Evolutionary conservation across 2,329 filamentous ascomycete species (phyloP).

Genomic region (Exophiala sp.): DNA sequence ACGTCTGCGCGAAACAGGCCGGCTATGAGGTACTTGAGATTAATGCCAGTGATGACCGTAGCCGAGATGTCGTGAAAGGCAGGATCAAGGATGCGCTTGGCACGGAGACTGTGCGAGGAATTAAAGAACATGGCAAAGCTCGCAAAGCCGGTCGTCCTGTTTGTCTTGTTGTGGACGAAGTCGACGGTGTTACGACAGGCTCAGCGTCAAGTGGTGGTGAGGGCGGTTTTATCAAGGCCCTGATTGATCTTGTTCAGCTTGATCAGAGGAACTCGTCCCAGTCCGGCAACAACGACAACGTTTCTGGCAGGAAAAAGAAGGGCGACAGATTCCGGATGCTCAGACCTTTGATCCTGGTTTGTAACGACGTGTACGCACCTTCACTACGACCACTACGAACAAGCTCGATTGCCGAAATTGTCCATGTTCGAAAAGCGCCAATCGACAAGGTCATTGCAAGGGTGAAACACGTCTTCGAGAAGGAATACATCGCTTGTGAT

Average conservation of each 20-base stretch:
- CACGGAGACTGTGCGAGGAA: constrained; percentile 84
- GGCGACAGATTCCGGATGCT: constrained; percentile 83
- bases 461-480: constrained; percentile 79
- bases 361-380: constrained; percentile 94
- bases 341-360: constrained; percentile 87
- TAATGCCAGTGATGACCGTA: constrained; percentile 95
- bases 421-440: constrained; percentile 85
- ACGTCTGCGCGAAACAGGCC: constrained; percentile 91
- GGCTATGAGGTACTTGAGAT: constrained; percentile 97
- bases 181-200: constrained; percentile 86
- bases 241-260: constrained; percentile 82
- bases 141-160: constrained; percentile 78
- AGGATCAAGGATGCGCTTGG: constrained; percentile 87
- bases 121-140: constrained; percentile 48
- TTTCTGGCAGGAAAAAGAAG: constrained; percentile 54
- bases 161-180: constrained; percentile 93
- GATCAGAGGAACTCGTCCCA: constrained; percentile 73
- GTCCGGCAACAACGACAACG: constrained; percentile 12
- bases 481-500: constrained; percentile 84
- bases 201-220: constrained; percentile 71
- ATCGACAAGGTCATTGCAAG: constrained; percentile 80
- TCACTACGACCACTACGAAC: constrained; percentile 83
- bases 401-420: constrained; percentile 78
- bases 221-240: constrained; percentile 89
- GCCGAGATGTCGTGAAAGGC: constrained; percentile 81